phyloP scores from a whole-genome alignment of 1,139 yeast species.

The Martiniozyma asiatica region DNA sequence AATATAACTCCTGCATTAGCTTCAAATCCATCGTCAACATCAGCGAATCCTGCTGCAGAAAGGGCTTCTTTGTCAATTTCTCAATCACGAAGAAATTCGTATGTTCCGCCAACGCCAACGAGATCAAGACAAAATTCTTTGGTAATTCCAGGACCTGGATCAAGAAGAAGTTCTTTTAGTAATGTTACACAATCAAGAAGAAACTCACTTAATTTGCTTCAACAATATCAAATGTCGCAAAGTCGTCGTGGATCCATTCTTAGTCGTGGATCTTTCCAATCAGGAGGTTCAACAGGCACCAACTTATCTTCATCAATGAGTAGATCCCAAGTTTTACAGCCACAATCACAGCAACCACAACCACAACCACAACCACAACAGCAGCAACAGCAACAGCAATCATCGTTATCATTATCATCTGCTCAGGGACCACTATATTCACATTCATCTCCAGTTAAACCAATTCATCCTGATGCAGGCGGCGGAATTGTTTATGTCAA shows the following conservation, averaged over 20 bases:
- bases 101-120: constrained; percentile 2
- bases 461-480: background rate
- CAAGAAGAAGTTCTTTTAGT: constrained; percentile 13
- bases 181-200: constrained; percentile 10
- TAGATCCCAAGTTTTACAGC: no score
- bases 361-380: no score
- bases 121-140: constrained; percentile 6
- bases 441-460: background rate
- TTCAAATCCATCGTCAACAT: no score
- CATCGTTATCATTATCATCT: no score
- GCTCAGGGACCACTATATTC: background rate
- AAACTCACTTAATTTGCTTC: constrained; percentile 7
- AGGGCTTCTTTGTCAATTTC: constrained; percentile 10
- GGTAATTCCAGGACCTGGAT: constrained; percentile 5
- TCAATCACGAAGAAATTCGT: constrained; percentile 9
- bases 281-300: constrained; percentile 11
- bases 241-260: constrained; percentile 14
- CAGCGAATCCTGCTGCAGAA: constrained; percentile 5
- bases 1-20: no score
- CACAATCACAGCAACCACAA: no score
- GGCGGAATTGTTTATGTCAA: constrained; percentile 5
- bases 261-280: constrained; percentile 10
- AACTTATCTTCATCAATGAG: constrained; percentile 9
- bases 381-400: no score
- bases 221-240: constrained; percentile 6